Percentiles rank a stretch among this genome's conserved stretches.
Conservation (phyloP, 2,329 filamentous ascomycete genomes). For the Sclerotiophoma versabilis region DNA sequence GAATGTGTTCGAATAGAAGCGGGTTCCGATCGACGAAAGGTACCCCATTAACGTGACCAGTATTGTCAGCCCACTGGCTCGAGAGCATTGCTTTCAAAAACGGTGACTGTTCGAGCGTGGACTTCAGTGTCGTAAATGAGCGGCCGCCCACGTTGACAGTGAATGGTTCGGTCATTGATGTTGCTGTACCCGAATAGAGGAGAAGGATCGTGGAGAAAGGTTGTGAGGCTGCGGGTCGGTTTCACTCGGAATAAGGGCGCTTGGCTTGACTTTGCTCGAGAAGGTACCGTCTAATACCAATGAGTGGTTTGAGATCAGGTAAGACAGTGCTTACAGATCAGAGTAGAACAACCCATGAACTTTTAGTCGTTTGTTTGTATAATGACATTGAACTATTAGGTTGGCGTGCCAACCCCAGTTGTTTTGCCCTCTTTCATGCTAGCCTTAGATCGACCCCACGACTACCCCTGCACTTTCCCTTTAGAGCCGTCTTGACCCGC, state of each 20-base stretch:
- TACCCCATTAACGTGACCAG: slow-evolving; percentile 7
- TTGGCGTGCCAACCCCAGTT: not conserved
- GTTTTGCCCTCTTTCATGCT: not conserved
- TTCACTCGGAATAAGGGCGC: not conserved
- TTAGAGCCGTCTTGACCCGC: not conserved
- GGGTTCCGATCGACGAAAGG: slow-evolving; percentile 8
- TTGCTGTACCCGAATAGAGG: not conserved
- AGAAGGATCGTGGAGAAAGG: slow-evolving; percentile 3
- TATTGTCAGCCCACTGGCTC: slow-evolving; percentile 3
- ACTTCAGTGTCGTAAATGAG: slow-evolving; percentile 11
- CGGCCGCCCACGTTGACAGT: slow-evolving; percentile 7
- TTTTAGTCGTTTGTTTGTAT: not conserved
- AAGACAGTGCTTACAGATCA: not conserved
- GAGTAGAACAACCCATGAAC: not conserved
- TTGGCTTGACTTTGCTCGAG: not conserved
- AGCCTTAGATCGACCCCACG: not conserved
- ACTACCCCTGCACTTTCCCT: not conserved
- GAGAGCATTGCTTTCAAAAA: slow-evolving; percentile 6
- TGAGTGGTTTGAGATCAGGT: not conserved
- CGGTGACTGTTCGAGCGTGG: slow-evolving; percentile 10
- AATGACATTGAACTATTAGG: not conserved
- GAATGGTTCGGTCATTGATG: slow-evolving; percentile 7
- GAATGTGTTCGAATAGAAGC: slow-evolving; percentile 14
- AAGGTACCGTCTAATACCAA: not conserved
- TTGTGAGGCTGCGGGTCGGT: no score